Percentiles rank a stretch among this genome's conserved stretches.
These are phyloP conservation scores for Triticum timopheevii DNA, from an alignment of 176 grass and related monocot genomes.

Conservation along the genomic window DNA sequence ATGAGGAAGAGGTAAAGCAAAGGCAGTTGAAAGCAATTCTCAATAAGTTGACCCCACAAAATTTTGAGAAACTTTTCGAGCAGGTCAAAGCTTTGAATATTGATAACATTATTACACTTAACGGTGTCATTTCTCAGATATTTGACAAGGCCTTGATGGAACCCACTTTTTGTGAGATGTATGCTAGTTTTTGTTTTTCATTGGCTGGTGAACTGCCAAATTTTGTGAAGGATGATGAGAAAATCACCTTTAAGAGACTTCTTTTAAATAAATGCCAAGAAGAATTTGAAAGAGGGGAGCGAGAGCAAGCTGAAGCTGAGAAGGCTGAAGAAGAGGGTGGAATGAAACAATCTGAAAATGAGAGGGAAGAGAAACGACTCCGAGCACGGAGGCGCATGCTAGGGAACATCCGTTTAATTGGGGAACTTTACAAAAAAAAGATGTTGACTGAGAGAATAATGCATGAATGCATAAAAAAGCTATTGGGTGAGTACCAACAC, in stretches of 20 bases:
- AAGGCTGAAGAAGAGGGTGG: constrained; percentile 62
- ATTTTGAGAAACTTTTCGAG: constrained; percentile 81
- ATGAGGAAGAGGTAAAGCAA: constrained; percentile 74
- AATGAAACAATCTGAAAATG: constrained; percentile 54
- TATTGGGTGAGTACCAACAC: constrained; percentile 61
- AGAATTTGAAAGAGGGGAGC: constrained; percentile 87
- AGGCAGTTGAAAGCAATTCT: constrained; percentile 81
- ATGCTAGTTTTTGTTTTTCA: constrained; percentile 72
- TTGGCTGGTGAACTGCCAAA: constrained; percentile 64
- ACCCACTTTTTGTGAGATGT: constrained; percentile 94
- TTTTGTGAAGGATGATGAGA: constrained; percentile 65
- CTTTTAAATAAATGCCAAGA: constrained; percentile 90
- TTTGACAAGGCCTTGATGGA: constrained; percentile 98
- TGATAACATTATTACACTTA: constrained; percentile 61
- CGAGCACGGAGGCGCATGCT: constrained; percentile 71
- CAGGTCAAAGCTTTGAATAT: constrained; percentile 75
- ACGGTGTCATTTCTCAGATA: constrained; percentile 79
- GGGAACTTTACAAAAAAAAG: constrained; percentile 88
- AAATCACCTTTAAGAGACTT: constrained; percentile 80
- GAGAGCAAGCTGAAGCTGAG: constrained; percentile 68
- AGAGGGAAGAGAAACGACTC: constrained; percentile 63
- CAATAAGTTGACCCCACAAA: constrained; percentile 87
- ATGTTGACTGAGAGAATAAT: constrained; percentile 91
- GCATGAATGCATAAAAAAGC: constrained; percentile 91
- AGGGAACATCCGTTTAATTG: constrained; percentile 87